Base-by-base conservation (phyloP, 768 basidiomycete genomes). In the Lactifluus pinguis region DNA sequence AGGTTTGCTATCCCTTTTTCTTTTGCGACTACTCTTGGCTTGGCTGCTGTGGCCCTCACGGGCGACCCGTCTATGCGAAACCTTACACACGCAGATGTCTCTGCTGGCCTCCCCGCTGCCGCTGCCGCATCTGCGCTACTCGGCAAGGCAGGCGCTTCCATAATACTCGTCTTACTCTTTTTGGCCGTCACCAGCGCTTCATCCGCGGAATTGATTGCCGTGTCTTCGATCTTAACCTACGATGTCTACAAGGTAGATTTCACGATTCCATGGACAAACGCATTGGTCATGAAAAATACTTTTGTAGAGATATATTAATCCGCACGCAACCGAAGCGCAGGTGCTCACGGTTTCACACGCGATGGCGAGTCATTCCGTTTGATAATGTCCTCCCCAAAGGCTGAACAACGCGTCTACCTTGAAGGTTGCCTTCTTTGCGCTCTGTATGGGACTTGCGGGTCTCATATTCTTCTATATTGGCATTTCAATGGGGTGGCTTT, bases 401-500 rank as follows among this genome's bases (percentile, higher is more conserved):
- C 30, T 57, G 13, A 57, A 63, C 30, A 6, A 2, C 17, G 47
- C 7, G 38, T 41, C 30, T 2, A 59, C 21, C 21, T 25, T 47
- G 19, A 47, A 87, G 84, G 85, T 92, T 36, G 81, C 75, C 0
- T 70, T 81, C 30, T 91, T 87, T 67, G 89, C 87, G 0, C 66
- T 92, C 44, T 77, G 89, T 39, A 92, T 92, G 80, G 92, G 84
- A 21, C 66, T 92, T n/a, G 85, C 87, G 0, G 92, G 92, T 0
- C 71, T 88, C 34, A 86, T 92, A 54, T 95, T 95, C 77, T 91
- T 77, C 73, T 93, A 88, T 70, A 92, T 94, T 64, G 92, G 92
- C 7, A 85, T 95, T 30, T 90, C 87, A 29, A 87, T 95, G 87
- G 92, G 92, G 21, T 95, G 92, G 90, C 84, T 95, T 57, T 94